Evolutionary conservation across 306 rosid genomes (phyloP), one percentile per base, ranked within the genome.

Genomic region (Hippophae tibetana): DNA sequence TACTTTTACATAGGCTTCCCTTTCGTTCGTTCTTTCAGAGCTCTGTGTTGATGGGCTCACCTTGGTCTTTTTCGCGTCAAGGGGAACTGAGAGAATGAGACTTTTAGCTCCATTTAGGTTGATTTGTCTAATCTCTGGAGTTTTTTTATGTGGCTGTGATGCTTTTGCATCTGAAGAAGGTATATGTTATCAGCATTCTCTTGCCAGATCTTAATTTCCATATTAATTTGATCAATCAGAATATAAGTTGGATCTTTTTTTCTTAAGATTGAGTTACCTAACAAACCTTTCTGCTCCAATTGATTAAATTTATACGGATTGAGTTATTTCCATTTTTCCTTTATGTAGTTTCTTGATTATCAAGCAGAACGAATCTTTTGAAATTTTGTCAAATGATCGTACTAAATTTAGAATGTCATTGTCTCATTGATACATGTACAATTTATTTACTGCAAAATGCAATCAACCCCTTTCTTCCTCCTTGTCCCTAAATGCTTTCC

Each of bases 91-190:
- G 51, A 60, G 64, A 71, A 88, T 85, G 94, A 72, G 58, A 8
- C 68, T 69, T 40, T 70, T 64, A 6, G 64, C 80, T 78, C 74
- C 72, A 10, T 57, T 88, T 42, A 77, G 69, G 67, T 54, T 80
- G 63, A 68, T 82, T 41, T 63, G 68, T 67, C 73, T 82, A 38
- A 58, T 82, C 52, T 73, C 54, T 45, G 68, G 64, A 13, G 53
- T 72, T 65, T 66, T 71, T 68, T 50, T 74, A 52, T 81, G 63
- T 63, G 66, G 65, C 49, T 68, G 85, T 58, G 73, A 76, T 54
- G 61, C 80, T 41, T 69, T 76, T 45, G 69, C 84, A 64, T 54
- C 77, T 47, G 65, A 72, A 11, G 96, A 89, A 83, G 94, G 96
- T 89, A 58, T 18, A 54, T 69, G 45, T 67, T 44, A 10, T 51